Conservation (phyloP, 768 basidiomycete genomes). For the Neoboletus brunneissimus region DNA sequence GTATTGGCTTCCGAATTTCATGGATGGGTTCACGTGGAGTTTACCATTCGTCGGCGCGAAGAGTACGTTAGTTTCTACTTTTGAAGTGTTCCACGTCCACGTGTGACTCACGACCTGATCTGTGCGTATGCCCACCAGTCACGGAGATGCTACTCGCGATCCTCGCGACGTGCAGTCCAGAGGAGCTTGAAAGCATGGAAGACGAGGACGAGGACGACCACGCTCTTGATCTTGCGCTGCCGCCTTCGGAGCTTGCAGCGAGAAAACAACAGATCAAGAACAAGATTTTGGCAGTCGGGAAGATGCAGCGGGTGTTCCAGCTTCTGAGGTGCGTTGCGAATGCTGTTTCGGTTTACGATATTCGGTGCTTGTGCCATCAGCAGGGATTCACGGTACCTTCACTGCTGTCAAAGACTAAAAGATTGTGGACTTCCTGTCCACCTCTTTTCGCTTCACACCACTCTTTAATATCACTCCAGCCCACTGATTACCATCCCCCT, state of each 20-base stretch:
- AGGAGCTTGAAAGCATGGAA: slow-evolving; percentile 79
- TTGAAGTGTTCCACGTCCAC: not conserved
- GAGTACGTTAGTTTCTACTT: slow-evolving; percentile 54
- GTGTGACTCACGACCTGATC: not conserved
- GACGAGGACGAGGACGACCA: slow-evolving; percentile 36
- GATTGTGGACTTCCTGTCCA: not conserved
- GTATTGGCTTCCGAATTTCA: slow-evolving; percentile 97
- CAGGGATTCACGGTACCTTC: not conserved
- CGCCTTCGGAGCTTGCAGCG: slow-evolving; percentile 44
- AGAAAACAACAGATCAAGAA: slow-evolving; percentile 82
- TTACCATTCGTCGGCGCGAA: slow-evolving; percentile 97
- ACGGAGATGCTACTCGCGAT: slow-evolving; percentile 98
- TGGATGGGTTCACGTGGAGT: slow-evolving; percentile 99
- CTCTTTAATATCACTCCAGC: not conserved
- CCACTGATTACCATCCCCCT: not conserved
- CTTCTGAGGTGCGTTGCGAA: slow-evolving; percentile 68
- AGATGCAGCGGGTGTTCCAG: slow-evolving; percentile 88
- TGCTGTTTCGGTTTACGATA: not conserved
- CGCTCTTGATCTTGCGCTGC: slow-evolving; percentile 28
- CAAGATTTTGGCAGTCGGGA: slow-evolving; percentile 90
- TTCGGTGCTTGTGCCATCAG: not conserved
- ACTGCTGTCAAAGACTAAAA: not conserved
- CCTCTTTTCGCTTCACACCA: too few relatives aligned
- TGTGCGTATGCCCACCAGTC: slow-evolving; percentile 46
- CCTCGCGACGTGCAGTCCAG: slow-evolving; percentile 87